Conservation (phyloP, 106 monocot genomes). For the Dactylorhiza incarnata region DNA sequence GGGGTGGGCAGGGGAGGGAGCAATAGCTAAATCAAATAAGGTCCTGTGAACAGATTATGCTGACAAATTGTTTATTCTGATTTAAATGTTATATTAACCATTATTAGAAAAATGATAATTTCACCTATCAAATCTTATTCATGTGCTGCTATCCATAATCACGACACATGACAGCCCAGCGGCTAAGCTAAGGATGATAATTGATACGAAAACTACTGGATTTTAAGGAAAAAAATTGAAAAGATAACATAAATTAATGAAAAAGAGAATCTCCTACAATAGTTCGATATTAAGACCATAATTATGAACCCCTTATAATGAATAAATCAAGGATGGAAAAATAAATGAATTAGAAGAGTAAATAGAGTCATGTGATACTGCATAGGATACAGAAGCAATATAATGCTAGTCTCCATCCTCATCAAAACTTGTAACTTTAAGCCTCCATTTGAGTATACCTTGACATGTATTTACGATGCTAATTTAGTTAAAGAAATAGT, state of each 20-base stretch:
- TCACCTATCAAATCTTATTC: slow-evolving; percentile 28
- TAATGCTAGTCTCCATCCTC: slow-evolving; percentile 30
- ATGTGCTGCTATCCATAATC: slow-evolving; percentile 16
- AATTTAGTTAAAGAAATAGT: slow-evolving; percentile 36
- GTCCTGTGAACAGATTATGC: neutral
- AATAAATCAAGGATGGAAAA: neutral
- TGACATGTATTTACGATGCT: slow-evolving; percentile 30
- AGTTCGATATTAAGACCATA: neutral
- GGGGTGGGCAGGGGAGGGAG: too few species aligned
- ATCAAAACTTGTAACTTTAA: slow-evolving; percentile 29
- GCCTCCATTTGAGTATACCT: slow-evolving; percentile 23
- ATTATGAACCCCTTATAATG: neutral
- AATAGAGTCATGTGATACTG: neutral
- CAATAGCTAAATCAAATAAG: neutral
- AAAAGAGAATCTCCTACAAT: neutral
- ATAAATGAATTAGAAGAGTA: neutral
- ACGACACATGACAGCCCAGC: slow-evolving; percentile 15
- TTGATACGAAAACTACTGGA: slow-evolving; percentile 35
- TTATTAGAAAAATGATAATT: slow-evolving; percentile 8
- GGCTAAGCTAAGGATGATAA: slow-evolving; percentile 10
- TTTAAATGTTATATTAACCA: neutral
- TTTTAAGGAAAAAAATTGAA: slow-evolving; percentile 45
- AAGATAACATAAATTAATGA: slow-evolving; percentile 4
- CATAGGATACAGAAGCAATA: slow-evolving; percentile 70
- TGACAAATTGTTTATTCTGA: neutral